Evolutionary conservation across 1,284 basidiomycete species (phyloP).

Genomic region (Vanrija sp.): DNA sequence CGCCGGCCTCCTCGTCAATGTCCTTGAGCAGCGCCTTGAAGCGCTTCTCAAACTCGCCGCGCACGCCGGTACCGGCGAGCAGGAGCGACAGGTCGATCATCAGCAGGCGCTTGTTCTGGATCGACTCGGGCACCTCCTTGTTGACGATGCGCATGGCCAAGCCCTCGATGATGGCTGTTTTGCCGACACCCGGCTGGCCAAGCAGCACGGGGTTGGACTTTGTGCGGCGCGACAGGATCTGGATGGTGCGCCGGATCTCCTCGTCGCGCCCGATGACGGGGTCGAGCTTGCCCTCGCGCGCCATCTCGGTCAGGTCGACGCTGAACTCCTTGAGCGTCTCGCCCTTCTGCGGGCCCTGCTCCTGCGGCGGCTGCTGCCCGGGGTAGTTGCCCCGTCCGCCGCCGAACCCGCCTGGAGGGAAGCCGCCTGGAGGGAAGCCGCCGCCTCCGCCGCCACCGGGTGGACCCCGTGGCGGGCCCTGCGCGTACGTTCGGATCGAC

Average conservation of each 20-base stretch:
- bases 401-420: slow-evolving; percentile 10
- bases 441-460: slow-evolving; percentile 5
- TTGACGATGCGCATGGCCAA: slow-evolving; percentile 81
- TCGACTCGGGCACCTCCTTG: slow-evolving; percentile 84
- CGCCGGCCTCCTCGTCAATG: slow-evolving; percentile 71
- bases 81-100: slow-evolving; percentile 75
- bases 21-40: slow-evolving; percentile 82
- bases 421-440: slow-evolving; percentile 20
- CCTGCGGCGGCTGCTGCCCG: slow-evolving; percentile 17
- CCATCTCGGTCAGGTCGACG: slow-evolving; percentile 77
- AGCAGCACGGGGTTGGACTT: slow-evolving; percentile 78
- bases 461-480: slow-evolving; percentile 22
- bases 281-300: slow-evolving; percentile 77
- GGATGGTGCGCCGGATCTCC: slow-evolving; percentile 85
- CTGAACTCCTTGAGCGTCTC: slow-evolving; percentile 81
- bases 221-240: slow-evolving; percentile 69
- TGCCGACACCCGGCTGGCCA: slow-evolving; percentile 71
- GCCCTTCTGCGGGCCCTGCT: slow-evolving; percentile 58
- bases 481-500: slow-evolving; percentile 20
- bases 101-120: slow-evolving; percentile 76
- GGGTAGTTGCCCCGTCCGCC: slow-evolving; percentile 24
- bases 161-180: slow-evolving; percentile 87
- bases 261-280: slow-evolving; percentile 86
- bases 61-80: slow-evolving; percentile 80
- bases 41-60: slow-evolving; percentile 88